Conservation (phyloP, 1,284 basidiomycete genomes). For the Ceratobasidium sp. region DNA sequence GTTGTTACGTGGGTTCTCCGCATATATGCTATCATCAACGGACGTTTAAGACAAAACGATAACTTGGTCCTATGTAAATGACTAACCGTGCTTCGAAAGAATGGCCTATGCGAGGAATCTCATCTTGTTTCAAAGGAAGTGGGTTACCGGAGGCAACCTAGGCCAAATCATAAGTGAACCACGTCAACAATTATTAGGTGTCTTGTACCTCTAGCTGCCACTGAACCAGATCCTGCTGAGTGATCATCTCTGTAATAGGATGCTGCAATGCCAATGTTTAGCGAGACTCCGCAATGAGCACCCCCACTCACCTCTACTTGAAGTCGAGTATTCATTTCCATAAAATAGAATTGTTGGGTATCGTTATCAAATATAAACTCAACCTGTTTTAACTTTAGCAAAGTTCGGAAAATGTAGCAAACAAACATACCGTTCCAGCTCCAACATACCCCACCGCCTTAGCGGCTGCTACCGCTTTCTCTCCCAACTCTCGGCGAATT, state of each 20-base stretch:
- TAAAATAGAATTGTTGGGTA: constrained; percentile 87
- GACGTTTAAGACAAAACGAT: neutral
- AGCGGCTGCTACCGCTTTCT: constrained; percentile 91
- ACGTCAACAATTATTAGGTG: constrained; percentile 5
- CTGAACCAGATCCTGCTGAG: constrained; percentile 90
- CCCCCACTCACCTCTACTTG: constrained; percentile 77
- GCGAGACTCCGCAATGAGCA: constrained; percentile 3
- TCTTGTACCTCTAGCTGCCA: constrained; percentile 86
- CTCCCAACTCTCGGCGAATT: constrained; percentile 82
- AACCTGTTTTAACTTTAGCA: constrained; percentile 55
- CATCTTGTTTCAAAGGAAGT: constrained; percentile 80
- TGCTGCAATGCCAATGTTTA: constrained; percentile 63
- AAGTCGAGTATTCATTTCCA: constrained; percentile 81
- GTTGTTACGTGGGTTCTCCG: constrained; percentile 92
- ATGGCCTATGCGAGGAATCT: constrained; percentile 88
- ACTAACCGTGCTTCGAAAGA: constrained; percentile 86
- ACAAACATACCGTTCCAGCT: constrained; percentile 75
- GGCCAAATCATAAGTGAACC: neutral
- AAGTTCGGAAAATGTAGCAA: neutral
- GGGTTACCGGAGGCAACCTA: constrained; percentile 90
- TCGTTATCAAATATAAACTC: constrained; percentile 96
- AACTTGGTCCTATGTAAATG: too few relatives aligned
- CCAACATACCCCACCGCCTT: constrained; percentile 91
- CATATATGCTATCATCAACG: constrained; percentile 75
- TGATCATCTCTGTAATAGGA: constrained; percentile 96